phyloP scores from a whole-genome alignment of 2,329 filamentous ascomycete species.

The Apiospora saccharicola region DNA sequence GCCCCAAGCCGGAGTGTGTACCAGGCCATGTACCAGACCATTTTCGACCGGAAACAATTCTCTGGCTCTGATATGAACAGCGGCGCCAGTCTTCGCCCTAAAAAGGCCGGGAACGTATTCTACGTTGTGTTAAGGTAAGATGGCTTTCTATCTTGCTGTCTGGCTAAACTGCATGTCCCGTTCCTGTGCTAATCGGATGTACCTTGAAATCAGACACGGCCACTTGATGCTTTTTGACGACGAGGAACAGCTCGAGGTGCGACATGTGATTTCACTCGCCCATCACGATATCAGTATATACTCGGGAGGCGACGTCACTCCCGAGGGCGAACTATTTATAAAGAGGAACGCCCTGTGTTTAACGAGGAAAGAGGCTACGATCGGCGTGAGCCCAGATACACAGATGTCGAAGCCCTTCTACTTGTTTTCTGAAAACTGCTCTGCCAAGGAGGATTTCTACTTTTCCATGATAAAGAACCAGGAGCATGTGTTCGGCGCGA shows the following conservation, averaged over 20 bases:
- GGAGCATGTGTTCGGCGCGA: conserved; percentile 68
- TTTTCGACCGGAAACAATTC: conserved; percentile 81
- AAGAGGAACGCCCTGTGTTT: conserved; percentile 91
- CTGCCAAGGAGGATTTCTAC: conserved; percentile 98
- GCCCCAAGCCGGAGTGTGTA: conserved; percentile 92
- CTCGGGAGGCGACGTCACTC: conserved; percentile 77
- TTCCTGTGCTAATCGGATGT: background rate
- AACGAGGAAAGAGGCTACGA: conserved; percentile 66
- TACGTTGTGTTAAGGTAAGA: conserved; percentile 86
- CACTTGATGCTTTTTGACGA: conserved; percentile 98
- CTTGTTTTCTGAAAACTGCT: conserved; percentile 93
- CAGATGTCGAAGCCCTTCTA: conserved; percentile 83
- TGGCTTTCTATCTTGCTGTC: no score
- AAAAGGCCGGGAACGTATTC: conserved; percentile 84
- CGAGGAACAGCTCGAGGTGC: conserved; percentile 91
- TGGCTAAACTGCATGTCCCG: background rate
- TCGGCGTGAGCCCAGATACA: conserved; percentile 62
- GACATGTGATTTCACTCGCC: conserved; percentile 91
- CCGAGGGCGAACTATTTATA: conserved; percentile 93
- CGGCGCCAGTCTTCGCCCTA: conserved; percentile 60
- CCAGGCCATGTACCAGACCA: conserved; percentile 95
- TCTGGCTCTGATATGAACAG: conserved; percentile 56
- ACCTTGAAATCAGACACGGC: conserved; percentile 71
- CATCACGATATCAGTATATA: conserved; percentile 88
- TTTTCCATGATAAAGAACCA: conserved; percentile 89